These are phyloP conservation scores for Glarea lozoyensis DNA, from an alignment of 495 filamentous ascomycete genomes.

Conservation along the genomic window DNA sequence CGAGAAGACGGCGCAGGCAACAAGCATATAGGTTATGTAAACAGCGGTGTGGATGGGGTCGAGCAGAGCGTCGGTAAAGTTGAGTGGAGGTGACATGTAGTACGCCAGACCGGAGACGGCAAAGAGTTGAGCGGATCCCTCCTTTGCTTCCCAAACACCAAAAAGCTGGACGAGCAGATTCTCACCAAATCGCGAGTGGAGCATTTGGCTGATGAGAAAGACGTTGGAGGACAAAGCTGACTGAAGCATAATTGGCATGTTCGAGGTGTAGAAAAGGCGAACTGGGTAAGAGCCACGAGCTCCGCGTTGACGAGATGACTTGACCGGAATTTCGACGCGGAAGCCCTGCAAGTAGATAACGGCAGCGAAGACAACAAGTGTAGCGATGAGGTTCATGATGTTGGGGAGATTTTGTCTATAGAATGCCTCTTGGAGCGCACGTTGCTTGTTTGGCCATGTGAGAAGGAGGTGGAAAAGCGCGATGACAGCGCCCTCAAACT, in stretches of 20 bases:
- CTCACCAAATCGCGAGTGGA: slow-evolving; percentile 96
- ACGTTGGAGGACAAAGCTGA: slow-evolving; percentile 97
- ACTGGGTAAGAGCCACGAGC: slow-evolving; percentile 81
- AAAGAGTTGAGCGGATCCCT: slow-evolving; percentile 91
- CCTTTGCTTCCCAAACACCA: slow-evolving; percentile 96
- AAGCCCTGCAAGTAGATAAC: slow-evolving; percentile 99
- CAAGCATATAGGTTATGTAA: slow-evolving; percentile 95
- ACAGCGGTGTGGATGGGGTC: slow-evolving; percentile 95
- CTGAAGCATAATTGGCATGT: slow-evolving; percentile 99
- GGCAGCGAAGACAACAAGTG: slow-evolving; percentile 84
- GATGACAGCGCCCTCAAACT: slow-evolving; percentile 98
- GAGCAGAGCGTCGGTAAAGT: slow-evolving; percentile 91
- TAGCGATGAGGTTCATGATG: slow-evolving; percentile 97
- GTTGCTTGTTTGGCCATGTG: slow-evolving; percentile 98
- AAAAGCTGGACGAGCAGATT: slow-evolving; percentile 95
- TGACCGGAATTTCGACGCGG: slow-evolving; percentile 99
- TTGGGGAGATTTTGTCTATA: slow-evolving; percentile 99
- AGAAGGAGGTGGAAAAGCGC: slow-evolving; percentile 96
- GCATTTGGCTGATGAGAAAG: slow-evolving; percentile 97
- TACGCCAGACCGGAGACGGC: slow-evolving; percentile 89
- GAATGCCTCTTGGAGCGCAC: slow-evolving; percentile 94
- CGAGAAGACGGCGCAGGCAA: slow-evolving; percentile 95
- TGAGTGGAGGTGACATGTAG: slow-evolving; percentile 98
- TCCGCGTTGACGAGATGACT: slow-evolving; percentile 97
- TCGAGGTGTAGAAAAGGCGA: slow-evolving; percentile 79